Base-by-base conservation (phyloP, 441 rosid genomes). In the Raphanus hybrid region DNA sequence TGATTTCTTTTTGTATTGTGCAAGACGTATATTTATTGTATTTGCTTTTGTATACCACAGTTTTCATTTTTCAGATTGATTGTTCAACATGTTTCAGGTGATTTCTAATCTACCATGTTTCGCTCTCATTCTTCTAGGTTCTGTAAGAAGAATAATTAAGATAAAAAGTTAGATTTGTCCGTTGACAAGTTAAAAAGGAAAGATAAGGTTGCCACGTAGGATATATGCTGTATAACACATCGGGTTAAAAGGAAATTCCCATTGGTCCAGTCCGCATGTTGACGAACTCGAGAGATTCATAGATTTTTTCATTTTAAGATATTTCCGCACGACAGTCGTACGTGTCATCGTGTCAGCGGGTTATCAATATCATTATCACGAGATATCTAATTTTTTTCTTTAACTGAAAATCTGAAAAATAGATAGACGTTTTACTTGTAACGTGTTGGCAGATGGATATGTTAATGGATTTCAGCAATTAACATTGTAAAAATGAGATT, bases 271-370 rank as follows among this genome's bases (percentile, higher is more conserved):
- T 45, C 26, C 52, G 54, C 63, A 27, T 68, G 3, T 65, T 41
- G 35, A 41, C 10, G n/a, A 11, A 65, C 48, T 64, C 8, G 50
- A 10, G 16, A 65, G 27, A 34, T 3, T 39, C n/a, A 52, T 16
- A 43, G 11, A 16, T 43, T 27, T 52, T 61, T 71, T 64, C 4
- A 62, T 5, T 76, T 18, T 4, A 64, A 27, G 37, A 35, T 71
- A 26, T 16, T 23, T 32, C 6, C 26, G 1, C 69, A 66, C 76
- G 81, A 58, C 76, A 1, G 34, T 71, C 35, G 23, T 77, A 77
- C 76, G 80, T 77, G 80, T 77, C 75, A 65, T 65, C 80, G 55
- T 65, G 76, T 71, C 80, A 65, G 0, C 75, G 55, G 63, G 35
- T 50, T 27, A 68, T 48, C 20, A 4, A 14, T 68, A 61, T 54